phyloP scores from a whole-genome alignment of 2,329 filamentous ascomycete species.

The Curvularia sp. region DNA sequence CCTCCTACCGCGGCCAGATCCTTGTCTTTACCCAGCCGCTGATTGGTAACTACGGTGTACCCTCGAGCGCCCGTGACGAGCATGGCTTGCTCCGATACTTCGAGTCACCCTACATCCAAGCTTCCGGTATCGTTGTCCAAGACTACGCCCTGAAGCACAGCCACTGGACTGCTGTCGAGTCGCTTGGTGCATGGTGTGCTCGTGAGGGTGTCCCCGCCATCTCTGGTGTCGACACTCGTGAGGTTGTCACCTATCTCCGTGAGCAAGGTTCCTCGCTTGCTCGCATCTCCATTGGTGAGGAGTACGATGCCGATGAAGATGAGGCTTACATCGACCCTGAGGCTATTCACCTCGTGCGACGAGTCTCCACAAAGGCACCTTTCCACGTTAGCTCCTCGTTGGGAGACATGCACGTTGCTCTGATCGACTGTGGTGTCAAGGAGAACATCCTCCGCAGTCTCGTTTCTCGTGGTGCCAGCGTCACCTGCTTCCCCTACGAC shows the following conservation, averaged over 20 bases:
- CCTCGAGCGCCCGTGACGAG: conserved; percentile 82
- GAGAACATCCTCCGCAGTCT: conserved; percentile 98
- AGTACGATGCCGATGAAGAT: conserved; percentile 98
- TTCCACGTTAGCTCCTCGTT: conserved; percentile 90
- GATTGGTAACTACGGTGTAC: conserved; percentile 98
- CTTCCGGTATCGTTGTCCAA: conserved; percentile 91
- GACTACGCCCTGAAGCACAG: conserved; percentile 94
- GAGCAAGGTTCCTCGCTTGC: conserved; percentile 97
- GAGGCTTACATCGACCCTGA: conserved; percentile 94
- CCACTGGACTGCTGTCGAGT: conserved; percentile 98
- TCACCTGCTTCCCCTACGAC: conserved; percentile 94
- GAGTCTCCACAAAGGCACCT: conserved; percentile 96
- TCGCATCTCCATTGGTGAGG: conserved; percentile 91
- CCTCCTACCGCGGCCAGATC: conserved; percentile 83
- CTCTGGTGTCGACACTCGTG: conserved; percentile 94
- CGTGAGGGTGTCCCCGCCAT: conserved; percentile 96
- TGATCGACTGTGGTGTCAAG: conserved; percentile 98
- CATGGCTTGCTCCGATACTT: conserved; percentile 96
- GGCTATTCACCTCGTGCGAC: conserved; percentile 94
- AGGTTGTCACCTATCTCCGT: conserved; percentile 92
- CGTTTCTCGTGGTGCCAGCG: conserved; percentile 86
- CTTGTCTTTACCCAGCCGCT: conserved; percentile 97
- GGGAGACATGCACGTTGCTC: conserved; percentile 86
- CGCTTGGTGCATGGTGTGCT: conserved; percentile 90
- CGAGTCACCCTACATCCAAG: conserved; percentile 97